phyloP scores from a whole-genome alignment of 192 early-diverging fungal species.

The Entrophospora sp. region DNA sequence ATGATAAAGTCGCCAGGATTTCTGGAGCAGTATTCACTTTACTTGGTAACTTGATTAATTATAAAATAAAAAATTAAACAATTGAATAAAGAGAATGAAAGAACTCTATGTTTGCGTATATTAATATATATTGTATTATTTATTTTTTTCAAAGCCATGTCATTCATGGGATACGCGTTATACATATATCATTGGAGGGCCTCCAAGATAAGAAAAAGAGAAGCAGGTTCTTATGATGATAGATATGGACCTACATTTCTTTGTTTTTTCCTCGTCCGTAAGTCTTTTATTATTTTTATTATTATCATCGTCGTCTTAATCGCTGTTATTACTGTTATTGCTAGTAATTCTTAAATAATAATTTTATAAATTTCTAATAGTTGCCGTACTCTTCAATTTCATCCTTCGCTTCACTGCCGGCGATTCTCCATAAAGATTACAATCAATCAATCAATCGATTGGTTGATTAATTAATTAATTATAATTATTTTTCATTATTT shows the following conservation, averaged over 20 bases:
- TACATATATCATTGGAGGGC: slow-evolving; percentile 69
- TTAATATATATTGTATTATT: neutral
- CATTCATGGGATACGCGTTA: slow-evolving; percentile 73
- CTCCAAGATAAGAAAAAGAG: slow-evolving; percentile 53
- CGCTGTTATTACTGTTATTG: neutral
- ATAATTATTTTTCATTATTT: too few species aligned
- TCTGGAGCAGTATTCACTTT: slow-evolving; percentile 48
- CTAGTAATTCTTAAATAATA: neutral
- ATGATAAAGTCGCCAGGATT: slow-evolving; percentile 48
- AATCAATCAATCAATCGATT: too few species aligned
- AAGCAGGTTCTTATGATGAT: slow-evolving; percentile 69
- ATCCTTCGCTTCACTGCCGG: slow-evolving; percentile 3
- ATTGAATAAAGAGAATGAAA: neutral
- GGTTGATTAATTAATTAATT: too few species aligned
- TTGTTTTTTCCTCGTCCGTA: slow-evolving; percentile 51
- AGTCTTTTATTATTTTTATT: neutral
- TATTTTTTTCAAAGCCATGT: slow-evolving; percentile 36
- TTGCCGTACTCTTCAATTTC: slow-evolving; percentile 7
- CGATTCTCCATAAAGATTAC: too few species aligned
- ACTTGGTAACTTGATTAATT: slow-evolving; percentile 22
- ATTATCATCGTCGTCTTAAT: neutral
- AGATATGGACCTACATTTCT: slow-evolving; percentile 63
- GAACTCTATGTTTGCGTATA: too few species aligned
- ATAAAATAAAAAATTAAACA: neutral
- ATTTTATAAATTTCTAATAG: neutral